Evolutionary conservation across 139 green algal species (phyloP), one percentile per base, ranked within the genome.

Genomic region (Coccomyxa sp.): DNA sequence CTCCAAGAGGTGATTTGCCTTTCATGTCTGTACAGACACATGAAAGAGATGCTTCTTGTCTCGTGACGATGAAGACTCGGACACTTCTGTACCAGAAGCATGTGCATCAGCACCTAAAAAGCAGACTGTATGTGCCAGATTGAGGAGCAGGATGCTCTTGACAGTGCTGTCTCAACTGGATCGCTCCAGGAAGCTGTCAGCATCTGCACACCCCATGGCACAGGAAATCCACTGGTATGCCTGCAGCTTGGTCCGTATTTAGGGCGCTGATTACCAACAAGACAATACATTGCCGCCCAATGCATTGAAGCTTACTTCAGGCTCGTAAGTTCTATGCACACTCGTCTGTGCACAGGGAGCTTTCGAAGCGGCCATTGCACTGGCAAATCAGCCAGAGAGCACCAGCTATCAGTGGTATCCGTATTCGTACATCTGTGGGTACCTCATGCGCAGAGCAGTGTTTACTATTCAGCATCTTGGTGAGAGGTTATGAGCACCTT

Each of bases 311-410:
- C 38, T 51, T 51, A 11, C 38, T 51, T 51, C 38, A 51, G 38
- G 38, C 38, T 51, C 38, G 38, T 51, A 51, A 51, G 3, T 51
- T 51, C 58, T 30, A 63, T 30, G 32, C 28, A 67, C 81, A n/a
- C 25, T n/a, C 76, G 27, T 85, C 51, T 18, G 17, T 58, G 14
- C 80, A 23, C 87, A 86, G 77, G 79, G 74, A 0, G 67, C 88
- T 58, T 90, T 90, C 82, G 76, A 84, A n/a, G 27, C 28, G 30
- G 87, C 84, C n/a, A 88, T 87, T 31, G n/a, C 71, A 27, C 59
- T 18, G 23, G 79, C 78, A 68, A 27, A 63, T 4, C 25, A 16
- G 45, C 38, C 14, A 13, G 30, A n/a, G 0, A 66, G 59, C 13
- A 10, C 27, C 0, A 30, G 79, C 4, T 63, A 59, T 30, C 80